Evolutionary conservation across 768 basidiomycete genomes (phyloP).

Genomic region (Termitomyces sp.): DNA sequence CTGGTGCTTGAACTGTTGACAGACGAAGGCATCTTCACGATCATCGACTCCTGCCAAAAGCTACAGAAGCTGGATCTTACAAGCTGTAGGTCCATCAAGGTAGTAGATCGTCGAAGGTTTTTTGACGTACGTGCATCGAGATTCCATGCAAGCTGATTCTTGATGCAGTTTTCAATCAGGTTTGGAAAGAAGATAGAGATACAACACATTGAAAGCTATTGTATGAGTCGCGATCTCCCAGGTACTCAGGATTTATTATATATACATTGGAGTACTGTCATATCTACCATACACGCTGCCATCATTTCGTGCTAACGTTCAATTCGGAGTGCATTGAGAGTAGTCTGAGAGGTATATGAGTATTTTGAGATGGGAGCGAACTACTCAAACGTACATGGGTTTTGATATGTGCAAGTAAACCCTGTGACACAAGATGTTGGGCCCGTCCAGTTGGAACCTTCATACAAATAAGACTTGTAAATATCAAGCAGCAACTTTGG

Average conservation of each 20-base stretch:
- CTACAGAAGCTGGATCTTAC: slow-evolving; percentile 60
- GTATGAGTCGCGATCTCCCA: neutral
- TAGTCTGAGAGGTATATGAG: slow-evolving; percentile 28
- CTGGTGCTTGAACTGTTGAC: neutral
- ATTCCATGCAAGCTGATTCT: neutral
- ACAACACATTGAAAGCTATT: neutral
- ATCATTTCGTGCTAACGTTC: slow-evolving; percentile 4
- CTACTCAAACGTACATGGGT: slow-evolving; percentile 32
- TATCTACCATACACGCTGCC: neutral
- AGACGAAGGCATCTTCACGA: slow-evolving; percentile 53
- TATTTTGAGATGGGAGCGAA: neutral
- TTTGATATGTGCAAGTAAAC: slow-evolving; percentile 32
- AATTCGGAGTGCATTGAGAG: slow-evolving; percentile 40
- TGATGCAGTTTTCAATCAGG: slow-evolving; percentile 15
- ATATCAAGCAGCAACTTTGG: neutral
- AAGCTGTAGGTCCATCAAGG: slow-evolving; percentile 59
- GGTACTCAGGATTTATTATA: neutral
- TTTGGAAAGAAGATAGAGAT: slow-evolving; percentile 25
- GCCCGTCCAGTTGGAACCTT: slow-evolving; percentile 38
- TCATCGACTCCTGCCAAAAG: slow-evolving; percentile 54
- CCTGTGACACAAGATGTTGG: slow-evolving; percentile 35
- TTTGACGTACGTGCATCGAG: slow-evolving; percentile 46
- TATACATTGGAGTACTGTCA: neutral
- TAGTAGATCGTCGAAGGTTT: slow-evolving; percentile 59
- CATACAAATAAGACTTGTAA: neutral